Evolutionary conservation across 805 yeast species (phyloP).

Genomic region (Jamesozyma hellenica): DNA sequence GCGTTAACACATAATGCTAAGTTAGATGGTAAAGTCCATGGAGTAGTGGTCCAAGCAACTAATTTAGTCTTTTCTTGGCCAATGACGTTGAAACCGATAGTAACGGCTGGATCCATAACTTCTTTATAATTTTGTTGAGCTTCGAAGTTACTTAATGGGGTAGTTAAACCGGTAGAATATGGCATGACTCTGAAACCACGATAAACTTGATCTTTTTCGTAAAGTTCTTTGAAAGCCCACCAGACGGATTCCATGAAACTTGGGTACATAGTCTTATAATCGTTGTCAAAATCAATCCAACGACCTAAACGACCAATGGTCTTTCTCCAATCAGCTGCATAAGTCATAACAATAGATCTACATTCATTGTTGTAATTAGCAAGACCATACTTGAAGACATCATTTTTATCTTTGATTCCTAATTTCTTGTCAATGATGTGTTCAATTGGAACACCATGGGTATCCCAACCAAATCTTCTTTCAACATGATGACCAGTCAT

Average conservation of each 20-base stretch:
- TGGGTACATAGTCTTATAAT: slow-evolving; percentile 93
- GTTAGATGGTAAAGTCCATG: slow-evolving; percentile 97
- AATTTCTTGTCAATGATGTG: slow-evolving; percentile 97
- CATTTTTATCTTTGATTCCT: slow-evolving; percentile 87
- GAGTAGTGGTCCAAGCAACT: slow-evolving; percentile 99
- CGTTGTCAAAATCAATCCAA: slow-evolving; percentile 99
- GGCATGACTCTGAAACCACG: slow-evolving; percentile 98
- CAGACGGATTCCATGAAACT: slow-evolving; percentile 95
- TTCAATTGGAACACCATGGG: slow-evolving; percentile 97
- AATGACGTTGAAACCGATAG: slow-evolving; percentile 73
- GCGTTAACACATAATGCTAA: slow-evolving; percentile 88
- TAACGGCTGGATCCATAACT: slow-evolving; percentile 92
- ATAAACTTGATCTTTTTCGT: slow-evolving; percentile 78
- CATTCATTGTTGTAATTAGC: slow-evolving; percentile 91
- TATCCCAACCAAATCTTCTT: slow-evolving; percentile 99
- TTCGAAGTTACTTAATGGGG: slow-evolving; percentile 94
- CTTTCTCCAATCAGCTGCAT: slow-evolving; percentile 88
- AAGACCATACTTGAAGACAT: slow-evolving; percentile 88
- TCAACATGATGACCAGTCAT: slow-evolving; percentile 96
- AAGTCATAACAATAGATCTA: slow-evolving; percentile 94
- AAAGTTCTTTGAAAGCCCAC: slow-evolving; percentile 95
- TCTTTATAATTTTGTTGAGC: slow-evolving; percentile 98
- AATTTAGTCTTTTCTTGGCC: slow-evolving; percentile 74
- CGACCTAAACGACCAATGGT: slow-evolving; percentile 93
- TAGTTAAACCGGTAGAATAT: slow-evolving; percentile 92